Base-by-base conservation (phyloP, 805 yeast species). In the Spathaspora arborariae region DNA sequence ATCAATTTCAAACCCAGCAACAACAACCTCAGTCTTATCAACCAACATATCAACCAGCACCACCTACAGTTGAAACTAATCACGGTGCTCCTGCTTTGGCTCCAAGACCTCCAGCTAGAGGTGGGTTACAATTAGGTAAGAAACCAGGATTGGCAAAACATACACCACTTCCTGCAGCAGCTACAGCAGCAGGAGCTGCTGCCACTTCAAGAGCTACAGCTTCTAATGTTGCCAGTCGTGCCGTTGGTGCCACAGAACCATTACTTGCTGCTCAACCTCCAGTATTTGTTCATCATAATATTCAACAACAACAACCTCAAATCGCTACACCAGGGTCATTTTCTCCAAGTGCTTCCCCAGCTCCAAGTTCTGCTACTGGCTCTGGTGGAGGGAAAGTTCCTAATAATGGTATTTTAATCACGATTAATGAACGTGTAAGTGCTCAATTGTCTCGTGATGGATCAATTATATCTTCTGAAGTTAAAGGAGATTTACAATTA, bases 391-490 rank as follows among this genome's bases (percentile, higher is more conserved):
- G 58, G 20, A 73, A 68, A 54, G 63, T 68, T 36, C 57, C 57
- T 24, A 87, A 87, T 67, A 81, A 86, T 53, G 97, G 97, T 55
- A 84, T 91, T 44, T 78, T 90, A 64, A 76, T 91, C 51, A 74
- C 86, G 5, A 69, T 89, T 40, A 82, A 81, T 60, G 98, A 92
- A 68, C 82, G 83, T 55, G 75, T 90, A 48, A 75, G 82, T 24
- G 94, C 94, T 3, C 83, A 82, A 55, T 76, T 92, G 50, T 70
- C 85, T 10, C 84, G 97, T 60, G 97, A 92, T 56, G 98, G 98
- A 41, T 75, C 83, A 0, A 64, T 87, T 45, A 46, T 55, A 18
- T 68, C 81, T 18, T 80, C 88, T 38, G 97, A 91, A 62, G 79
- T 90, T 48, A 88, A 88, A 67, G 98, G 99, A 65, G 95, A 87